These are phyloP conservation scores for Chrysopogon serrulatus DNA, from an alignment of 176 grass and related monocot genomes.

Conservation along the genomic window DNA sequence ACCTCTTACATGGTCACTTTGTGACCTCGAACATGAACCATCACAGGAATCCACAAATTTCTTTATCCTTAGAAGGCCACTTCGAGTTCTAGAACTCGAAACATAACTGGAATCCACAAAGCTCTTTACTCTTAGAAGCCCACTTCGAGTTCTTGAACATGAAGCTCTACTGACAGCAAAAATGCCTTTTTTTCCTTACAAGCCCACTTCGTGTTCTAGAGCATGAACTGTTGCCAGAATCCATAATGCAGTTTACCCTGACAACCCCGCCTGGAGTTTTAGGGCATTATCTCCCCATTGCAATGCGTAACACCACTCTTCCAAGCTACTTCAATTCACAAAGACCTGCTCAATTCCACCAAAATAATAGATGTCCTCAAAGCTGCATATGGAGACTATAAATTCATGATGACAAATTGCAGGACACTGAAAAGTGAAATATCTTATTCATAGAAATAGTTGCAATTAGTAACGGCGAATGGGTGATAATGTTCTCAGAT, in stretches of 20 bases:
- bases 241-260: constrained; percentile 20
- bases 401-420: background rate
- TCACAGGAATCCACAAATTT: background rate
- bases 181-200: background rate
- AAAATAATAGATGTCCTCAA: background rate
- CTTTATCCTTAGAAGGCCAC: constrained; percentile 26
- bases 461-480: background rate
- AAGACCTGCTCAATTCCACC: constrained; percentile 17
- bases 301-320: background rate
- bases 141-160: constrained; percentile 37
- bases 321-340: background rate
- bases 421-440: background rate
- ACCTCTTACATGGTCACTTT: constrained; percentile 15
- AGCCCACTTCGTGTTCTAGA: constrained; percentile 36
- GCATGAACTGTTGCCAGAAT: background rate
- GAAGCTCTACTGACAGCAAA: background rate
- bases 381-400: background rate
- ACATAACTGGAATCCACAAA: background rate
- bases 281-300: background rate
- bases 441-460: background rate
- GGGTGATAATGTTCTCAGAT: no score
- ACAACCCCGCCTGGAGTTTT: background rate
- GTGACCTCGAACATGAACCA: constrained; percentile 7
- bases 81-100: constrained; percentile 32
- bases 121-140: constrained; percentile 18